These are phyloP conservation scores for Epithele typhae DNA, from an alignment of 768 basidiomycete genomes.

Conservation along the genomic window DNA sequence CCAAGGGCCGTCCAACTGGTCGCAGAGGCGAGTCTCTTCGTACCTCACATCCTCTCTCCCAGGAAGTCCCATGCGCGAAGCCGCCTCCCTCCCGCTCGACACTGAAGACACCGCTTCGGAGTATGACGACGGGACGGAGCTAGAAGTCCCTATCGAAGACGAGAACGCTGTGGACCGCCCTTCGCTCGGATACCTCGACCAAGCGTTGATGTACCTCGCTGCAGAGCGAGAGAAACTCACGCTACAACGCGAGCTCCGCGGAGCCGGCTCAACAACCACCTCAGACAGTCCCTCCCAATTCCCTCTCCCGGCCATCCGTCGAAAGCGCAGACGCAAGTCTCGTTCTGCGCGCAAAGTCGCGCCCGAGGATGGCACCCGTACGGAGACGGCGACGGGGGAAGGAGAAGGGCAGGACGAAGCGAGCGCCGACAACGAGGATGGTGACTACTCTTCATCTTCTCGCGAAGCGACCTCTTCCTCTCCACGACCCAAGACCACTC, in stretches of 20 bases:
- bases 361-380: conserved; percentile 4
- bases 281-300: conserved; percentile 36
- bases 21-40: conserved; percentile 49
- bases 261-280: conserved; percentile 25
- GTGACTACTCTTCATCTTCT: conserved; percentile 23
- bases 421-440: conserved; percentile 17
- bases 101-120: conserved; percentile 21
- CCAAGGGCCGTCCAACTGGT: conserved; percentile 62
- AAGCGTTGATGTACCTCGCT: conserved; percentile 71
- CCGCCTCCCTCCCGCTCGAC: conserved; percentile 14
- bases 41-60: conserved; percentile 42
- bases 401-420: conserved; percentile 17
- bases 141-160: conserved; percentile 21
- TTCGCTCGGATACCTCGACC: conserved; percentile 68
- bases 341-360: conserved; percentile 16
- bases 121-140: conserved; percentile 22
- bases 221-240: conserved; percentile 60
- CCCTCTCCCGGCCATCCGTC: conserved; percentile 34
- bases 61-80: conserved; percentile 11
- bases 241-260: conserved; percentile 31
- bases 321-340: conserved; percentile 31
- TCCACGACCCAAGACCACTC: conserved; percentile 26
- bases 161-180: conserved; percentile 42
- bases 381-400: conserved; percentile 10
- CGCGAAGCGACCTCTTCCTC: conserved; percentile 25